phyloP scores from a whole-genome alignment of 257 asterid genomes.

The Plectranthus barbatus region DNA sequence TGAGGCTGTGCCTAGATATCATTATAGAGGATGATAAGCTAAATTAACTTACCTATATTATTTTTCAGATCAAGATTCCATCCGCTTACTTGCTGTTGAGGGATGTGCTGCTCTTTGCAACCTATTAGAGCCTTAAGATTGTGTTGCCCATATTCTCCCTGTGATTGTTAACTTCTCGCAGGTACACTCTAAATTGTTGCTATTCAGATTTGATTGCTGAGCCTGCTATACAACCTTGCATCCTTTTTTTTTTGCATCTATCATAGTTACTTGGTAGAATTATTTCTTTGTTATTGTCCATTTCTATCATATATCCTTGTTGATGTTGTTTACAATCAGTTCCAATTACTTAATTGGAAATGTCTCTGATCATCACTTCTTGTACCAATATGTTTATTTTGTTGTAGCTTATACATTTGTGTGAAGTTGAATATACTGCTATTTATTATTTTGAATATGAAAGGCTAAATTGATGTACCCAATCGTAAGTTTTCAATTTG shows the following conservation, averaged over 20 bases:
- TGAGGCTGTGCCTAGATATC: background rate
- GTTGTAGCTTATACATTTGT: background rate
- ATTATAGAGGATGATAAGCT: too few relatives aligned
- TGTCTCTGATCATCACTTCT: background rate
- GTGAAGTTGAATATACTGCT: background rate
- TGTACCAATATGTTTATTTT: background rate
- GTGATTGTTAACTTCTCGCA: conserved; percentile 88
- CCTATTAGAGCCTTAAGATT: conserved; percentile 86
- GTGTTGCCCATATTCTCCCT: conserved; percentile 80
- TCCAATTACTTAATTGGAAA: background rate
- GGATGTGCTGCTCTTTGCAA: conserved; percentile 97
- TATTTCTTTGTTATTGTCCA: too few relatives aligned
- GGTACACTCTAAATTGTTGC: conserved; percentile 30
- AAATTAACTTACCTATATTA: background rate
- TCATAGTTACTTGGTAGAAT: too few relatives aligned
- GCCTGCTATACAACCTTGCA: background rate
- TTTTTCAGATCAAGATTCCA: conserved; percentile 86
- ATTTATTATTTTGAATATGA: background rate
- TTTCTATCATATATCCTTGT: background rate
- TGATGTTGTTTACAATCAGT: background rate
- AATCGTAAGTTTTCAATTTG: background rate
- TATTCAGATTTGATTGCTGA: background rate
- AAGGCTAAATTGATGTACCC: background rate
- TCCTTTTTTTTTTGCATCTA: too few relatives aligned
- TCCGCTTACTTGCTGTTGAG: conserved; percentile 83